Evolutionary conservation across 2,329 filamentous ascomycete species (phyloP).

Genomic region (Colletotrichum tanaceti): DNA sequence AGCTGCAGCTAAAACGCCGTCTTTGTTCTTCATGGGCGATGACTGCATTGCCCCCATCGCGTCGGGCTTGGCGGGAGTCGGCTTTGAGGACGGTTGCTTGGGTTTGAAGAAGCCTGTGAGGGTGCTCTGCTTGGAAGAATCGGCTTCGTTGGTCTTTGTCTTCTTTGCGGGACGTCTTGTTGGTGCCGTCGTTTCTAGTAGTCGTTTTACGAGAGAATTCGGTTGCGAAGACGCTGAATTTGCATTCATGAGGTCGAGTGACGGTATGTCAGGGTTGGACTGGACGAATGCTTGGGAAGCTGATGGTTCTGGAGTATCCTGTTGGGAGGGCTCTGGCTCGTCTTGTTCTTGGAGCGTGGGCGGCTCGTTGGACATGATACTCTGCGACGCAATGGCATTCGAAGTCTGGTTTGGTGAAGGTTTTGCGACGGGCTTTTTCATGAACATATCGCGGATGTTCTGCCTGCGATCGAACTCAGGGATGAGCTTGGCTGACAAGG

Average conservation of each 20-base stretch:
- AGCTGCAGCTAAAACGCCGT: neutral
- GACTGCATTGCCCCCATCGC: neutral
- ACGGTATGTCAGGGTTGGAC: constrained; percentile 19
- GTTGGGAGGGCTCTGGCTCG: constrained; percentile 5
- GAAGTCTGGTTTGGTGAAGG: constrained; percentile 37
- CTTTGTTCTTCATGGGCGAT: neutral
- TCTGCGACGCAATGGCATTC: neutral
- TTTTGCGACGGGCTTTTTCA: constrained; percentile 60
- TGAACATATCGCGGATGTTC: constrained; percentile 95
- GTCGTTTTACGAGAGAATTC: constrained; percentile 40
- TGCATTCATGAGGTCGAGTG: constrained; percentile 44
- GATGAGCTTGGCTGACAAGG: constrained; percentile 83
- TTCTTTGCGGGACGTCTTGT: constrained; percentile 52
- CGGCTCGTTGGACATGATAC: neutral
- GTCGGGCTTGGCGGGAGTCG: neutral
- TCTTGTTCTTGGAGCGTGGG: constrained; percentile 3
- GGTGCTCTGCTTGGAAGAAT: constrained; percentile 61
- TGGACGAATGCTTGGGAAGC: constrained; percentile 22
- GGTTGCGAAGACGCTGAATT: constrained; percentile 50
- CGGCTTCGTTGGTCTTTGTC: constrained; percentile 45
- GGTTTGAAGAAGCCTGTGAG: constrained; percentile 85
- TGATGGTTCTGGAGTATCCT: neutral
- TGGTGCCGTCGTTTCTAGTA: constrained; percentile 25
- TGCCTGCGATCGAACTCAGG: constrained; percentile 87
- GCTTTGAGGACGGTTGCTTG: constrained; percentile 50